Evolutionary conservation across 2,329 filamentous ascomycete genomes (phyloP).

Genomic region (Spiromastix sp.): DNA sequence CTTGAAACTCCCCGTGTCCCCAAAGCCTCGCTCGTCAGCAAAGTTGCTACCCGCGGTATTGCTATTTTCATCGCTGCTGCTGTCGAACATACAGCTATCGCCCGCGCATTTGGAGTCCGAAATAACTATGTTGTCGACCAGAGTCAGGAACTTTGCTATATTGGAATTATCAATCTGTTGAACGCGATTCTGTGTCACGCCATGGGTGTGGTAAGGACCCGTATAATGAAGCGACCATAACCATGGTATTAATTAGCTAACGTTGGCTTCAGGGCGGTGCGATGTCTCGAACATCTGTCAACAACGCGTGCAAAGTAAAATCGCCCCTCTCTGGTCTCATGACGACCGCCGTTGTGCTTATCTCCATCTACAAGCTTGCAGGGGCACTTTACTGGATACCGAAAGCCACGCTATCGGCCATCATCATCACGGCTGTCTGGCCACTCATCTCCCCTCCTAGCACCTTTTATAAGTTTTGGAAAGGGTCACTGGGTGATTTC

Average conservation of each 20-base stretch:
- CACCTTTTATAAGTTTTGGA: constrained; percentile 54
- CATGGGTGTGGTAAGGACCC: constrained; percentile 54
- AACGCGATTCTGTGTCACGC: constrained; percentile 51
- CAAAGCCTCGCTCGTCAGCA: constrained; percentile 37
- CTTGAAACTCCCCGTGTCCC: constrained; percentile 43
- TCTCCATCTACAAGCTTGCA: constrained; percentile 52
- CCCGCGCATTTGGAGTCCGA: constrained; percentile 42
- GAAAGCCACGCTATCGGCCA: constrained; percentile 53
- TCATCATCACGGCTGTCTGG: constrained; percentile 56
- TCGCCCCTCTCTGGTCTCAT: constrained; percentile 51
- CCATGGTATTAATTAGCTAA: too few species aligned
- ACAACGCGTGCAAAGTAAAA: constrained; percentile 52
- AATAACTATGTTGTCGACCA: constrained; percentile 55
- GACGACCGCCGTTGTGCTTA: constrained; percentile 50
- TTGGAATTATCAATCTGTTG: constrained; percentile 52
- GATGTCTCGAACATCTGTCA: constrained; percentile 58
- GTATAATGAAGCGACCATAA: too few species aligned
- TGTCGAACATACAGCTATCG: not conserved
- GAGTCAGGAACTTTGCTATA: constrained; percentile 55
- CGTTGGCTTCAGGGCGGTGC: too few species aligned
- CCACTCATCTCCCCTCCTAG: constrained; percentile 49
- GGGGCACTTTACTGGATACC: constrained; percentile 58
- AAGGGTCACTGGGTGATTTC: constrained; percentile 54
- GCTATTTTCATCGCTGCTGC: constrained; percentile 52
- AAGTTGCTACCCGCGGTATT: constrained; percentile 44